Evolutionary conservation across 345 rosid genomes (phyloP).

Genomic region (Erysimum cheiranthoides): DNA sequence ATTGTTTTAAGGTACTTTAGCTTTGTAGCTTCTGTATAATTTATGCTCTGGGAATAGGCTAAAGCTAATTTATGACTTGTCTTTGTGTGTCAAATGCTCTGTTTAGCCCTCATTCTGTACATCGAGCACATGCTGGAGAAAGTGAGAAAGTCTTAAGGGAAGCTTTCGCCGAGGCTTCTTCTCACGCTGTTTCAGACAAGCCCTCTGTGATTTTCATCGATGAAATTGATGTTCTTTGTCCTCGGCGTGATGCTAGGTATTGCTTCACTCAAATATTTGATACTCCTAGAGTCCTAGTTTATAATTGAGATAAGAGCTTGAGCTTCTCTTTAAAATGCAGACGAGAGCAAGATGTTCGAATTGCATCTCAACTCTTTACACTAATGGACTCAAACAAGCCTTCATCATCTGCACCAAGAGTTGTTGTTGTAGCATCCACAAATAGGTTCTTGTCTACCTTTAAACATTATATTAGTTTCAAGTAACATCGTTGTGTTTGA

Average conservation of each 20-base stretch:
- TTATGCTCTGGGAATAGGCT: not conserved
- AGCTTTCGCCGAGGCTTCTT: constrained; percentile 76
- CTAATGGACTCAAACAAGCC: constrained; percentile 83
- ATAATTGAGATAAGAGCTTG: too few species aligned
- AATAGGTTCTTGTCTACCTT: constrained; percentile 66
- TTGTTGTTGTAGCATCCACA: constrained; percentile 83
- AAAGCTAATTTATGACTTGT: constrained; percentile 23
- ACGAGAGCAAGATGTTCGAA: constrained; percentile 76
- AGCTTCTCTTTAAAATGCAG: constrained; percentile 59
- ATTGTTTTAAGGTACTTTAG: constrained; percentile 72
- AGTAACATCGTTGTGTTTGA: not conserved
- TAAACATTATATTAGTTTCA: not conserved
- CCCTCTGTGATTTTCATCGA: constrained; percentile 87
- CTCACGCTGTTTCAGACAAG: constrained; percentile 63
- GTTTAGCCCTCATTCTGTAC: constrained; percentile 78
- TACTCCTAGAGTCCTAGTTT: too few species aligned
- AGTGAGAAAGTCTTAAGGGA: constrained; percentile 81
- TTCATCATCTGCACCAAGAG: constrained; percentile 51
- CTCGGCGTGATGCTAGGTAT: constrained; percentile 79
- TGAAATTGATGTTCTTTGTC: constrained; percentile 90
- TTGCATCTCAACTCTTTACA: constrained; percentile 73
- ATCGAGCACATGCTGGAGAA: constrained; percentile 86
- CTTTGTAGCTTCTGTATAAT: constrained; percentile 1
- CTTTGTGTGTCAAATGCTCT: constrained; percentile 30
- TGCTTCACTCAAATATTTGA: not conserved